A percentile compares a stretch with the other conserved stretches of the same genome.
Evolutionary conservation across 805 yeast genomes (phyloP).

Genomic region (Starmerella potacharoeniae): DNA sequence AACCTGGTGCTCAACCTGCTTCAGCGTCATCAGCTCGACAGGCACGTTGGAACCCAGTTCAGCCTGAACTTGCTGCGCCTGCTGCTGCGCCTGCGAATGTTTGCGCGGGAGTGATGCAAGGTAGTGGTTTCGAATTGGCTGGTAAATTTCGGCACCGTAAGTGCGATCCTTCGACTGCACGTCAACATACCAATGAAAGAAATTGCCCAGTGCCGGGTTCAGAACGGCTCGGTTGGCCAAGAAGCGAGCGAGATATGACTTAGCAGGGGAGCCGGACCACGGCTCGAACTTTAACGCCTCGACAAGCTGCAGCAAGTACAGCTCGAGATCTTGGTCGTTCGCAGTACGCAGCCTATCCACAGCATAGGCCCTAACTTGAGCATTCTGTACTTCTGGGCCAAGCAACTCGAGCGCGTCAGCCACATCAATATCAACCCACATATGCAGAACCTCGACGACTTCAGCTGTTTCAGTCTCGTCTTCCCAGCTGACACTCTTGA

Average conservation of each 20-base stretch:
- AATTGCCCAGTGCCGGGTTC: slow-evolving; percentile 62
- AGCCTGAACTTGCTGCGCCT: slow-evolving; percentile 1
- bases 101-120: slow-evolving; percentile 28
- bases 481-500: slow-evolving; percentile 80
- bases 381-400: slow-evolving; percentile 64
- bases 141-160: slow-evolving; percentile 34
- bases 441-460: slow-evolving; percentile 58
- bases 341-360: slow-evolving; percentile 73
- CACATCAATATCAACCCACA: slow-evolving; percentile 65
- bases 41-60: background rate
- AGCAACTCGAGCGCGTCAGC: slow-evolving; percentile 79
- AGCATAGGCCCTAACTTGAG: slow-evolving; percentile 73
- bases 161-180: slow-evolving; percentile 70
- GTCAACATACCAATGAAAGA: slow-evolving; percentile 81
- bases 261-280: slow-evolving; percentile 17
- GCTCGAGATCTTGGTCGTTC: slow-evolving; percentile 63
- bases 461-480: slow-evolving; percentile 72
- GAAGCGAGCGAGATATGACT: slow-evolving; percentile 39
- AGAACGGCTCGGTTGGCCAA: slow-evolving; percentile 58
- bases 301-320: slow-evolving; percentile 78
- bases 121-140: slow-evolving; percentile 39
- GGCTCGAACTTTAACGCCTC: slow-evolving; percentile 79
- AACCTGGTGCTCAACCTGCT: slow-evolving; percentile 42
- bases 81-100: slow-evolving; percentile 4
- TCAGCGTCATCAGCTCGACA: slow-evolving; percentile 9